Base-by-base conservation (phyloP, 73 alveolate genomes). In the Urostyla sp. region DNA sequence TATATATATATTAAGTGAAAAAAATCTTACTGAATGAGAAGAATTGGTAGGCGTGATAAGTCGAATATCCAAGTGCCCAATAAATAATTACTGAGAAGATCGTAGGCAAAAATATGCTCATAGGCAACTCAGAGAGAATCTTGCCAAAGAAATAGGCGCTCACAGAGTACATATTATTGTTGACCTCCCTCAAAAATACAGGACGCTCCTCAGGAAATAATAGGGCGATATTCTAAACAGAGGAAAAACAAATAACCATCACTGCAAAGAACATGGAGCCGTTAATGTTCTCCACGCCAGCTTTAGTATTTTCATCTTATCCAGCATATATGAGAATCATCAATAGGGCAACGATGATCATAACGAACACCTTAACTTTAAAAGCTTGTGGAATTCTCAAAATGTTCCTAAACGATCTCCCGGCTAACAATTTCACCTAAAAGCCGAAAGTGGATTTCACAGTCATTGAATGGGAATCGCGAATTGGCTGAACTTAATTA, bases 131-230 rank as follows among this genome's bases (percentile, higher is more conserved):
- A 30, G 84, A 80, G 27, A 88, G 28, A 27, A 69, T 55, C 46
- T 80, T 82, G n/a, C 87, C 87, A 72, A 89, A 45, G 59, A 56
- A 88, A 72, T 81, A 88, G 56, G 95, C 72, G 32, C 60, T 49
- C 67, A 73, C 90, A 54, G 84, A 61, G 51, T 88, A 88, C 27
- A 85, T 60, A 38, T 82, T 59, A 74, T 83, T 88, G 30, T 83
- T 73, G 54, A 81, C 44, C 67, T 88, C 95, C 73, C 95, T 81
- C 8, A 88, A 74, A 80, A 88, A 88, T 20, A 88, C 83, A 26
- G 91, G 87, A 59, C 95, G 54, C 63, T 88, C 95, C 36, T 66
- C 67, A 0, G 79, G 67, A 69, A 86, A 86, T 24, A 87, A 66
- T 40, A 76, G 72, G 2, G 83, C 48, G 34, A 88, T 63, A 23